Base-by-base conservation (phyloP, 805 yeast genomes). In the Metschnikowia rubicola region DNA sequence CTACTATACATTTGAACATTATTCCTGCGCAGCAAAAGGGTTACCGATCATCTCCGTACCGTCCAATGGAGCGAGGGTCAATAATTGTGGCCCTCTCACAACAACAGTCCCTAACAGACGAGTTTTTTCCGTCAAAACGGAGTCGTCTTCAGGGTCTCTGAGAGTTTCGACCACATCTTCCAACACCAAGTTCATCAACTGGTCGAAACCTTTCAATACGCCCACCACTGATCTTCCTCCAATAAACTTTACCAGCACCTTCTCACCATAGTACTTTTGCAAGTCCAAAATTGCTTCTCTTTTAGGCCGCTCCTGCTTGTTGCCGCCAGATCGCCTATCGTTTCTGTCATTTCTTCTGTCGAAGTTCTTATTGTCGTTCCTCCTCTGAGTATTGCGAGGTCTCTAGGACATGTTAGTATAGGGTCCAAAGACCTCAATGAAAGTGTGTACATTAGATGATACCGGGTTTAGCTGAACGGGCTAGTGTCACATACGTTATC, bases 171-270 rank as follows among this genome's bases (percentile, higher is more conserved):
- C 70, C 6, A 81, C 84, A 30, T 85, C 80, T 59, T 85, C 89
- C 51, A 86, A 73, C 2, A 86, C 92, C 57, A 86, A 68, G 66
- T 86, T 86, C 88, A 86, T 82, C 60, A 86, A 73, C 62, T 83
- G 90, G 62, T 86, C 95, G 60, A 75, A 85, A 7, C 98, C 97
- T 57, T 87, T 88, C 57, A 92, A 77, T 1, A 72, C 70, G 32
- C 99, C 99, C 13, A 74, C 73, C n/a, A 86, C 81, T 56, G 83
- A 83, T 61, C 97, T 80, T 7, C 96, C 97, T 10, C 96, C 96
- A 55, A 83, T 78, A 62, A 94, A 81, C 58, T 86, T 84, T 44
- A 91, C 92, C 57, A 84, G 77, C 35, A 92, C 81, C 55, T 75
- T 66, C 56, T 84, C 75, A 62, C 88, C 95, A 58, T 80, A 80